phyloP scores from a whole-genome alignment of 106 monocot species.

The Narthecium ossifragum region DNA sequence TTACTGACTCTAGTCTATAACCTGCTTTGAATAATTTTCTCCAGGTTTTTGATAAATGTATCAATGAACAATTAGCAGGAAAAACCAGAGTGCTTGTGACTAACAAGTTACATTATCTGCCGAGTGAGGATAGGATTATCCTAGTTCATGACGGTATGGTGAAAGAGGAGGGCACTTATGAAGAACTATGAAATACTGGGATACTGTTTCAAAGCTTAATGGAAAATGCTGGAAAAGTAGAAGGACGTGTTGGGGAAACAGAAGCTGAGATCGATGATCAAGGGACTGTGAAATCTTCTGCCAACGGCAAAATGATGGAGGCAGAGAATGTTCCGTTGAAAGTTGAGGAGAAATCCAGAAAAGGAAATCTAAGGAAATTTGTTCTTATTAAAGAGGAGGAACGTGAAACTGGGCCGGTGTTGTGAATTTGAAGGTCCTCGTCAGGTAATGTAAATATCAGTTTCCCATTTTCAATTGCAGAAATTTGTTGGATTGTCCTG shows the following conservation, averaged over 20 bases:
- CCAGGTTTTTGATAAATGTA: constrained; percentile 94
- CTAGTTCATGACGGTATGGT: constrained; percentile 87
- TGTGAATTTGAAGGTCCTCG: constrained; percentile 66
- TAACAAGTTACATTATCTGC: constrained; percentile 97
- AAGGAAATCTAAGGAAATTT: constrained; percentile 51
- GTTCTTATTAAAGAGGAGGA: constrained; percentile 83
- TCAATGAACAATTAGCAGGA: constrained; percentile 69
- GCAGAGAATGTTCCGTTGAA: constrained; percentile 13
- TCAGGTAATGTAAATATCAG: constrained; percentile 28
- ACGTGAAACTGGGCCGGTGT: constrained; percentile 89
- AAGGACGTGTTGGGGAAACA: constrained; percentile 80
- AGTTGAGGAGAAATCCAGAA: constrained; percentile 20
- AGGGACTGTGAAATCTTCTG: constrained; percentile 19
- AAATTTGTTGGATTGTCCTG: background rate
- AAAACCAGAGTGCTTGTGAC: constrained; percentile 96
- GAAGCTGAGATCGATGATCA: constrained; percentile 16
- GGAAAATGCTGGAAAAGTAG: constrained; percentile 98
- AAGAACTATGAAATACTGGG: constrained; percentile 62
- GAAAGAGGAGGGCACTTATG: constrained; percentile 93
- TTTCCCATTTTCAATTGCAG: background rate
- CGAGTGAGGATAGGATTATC: constrained; percentile 76
- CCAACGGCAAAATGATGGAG: constrained; percentile 21
- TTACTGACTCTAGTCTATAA: no score
- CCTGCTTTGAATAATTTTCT: no score
- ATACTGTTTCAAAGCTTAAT: constrained; percentile 74